Evolutionary conservation across 495 filamentous ascomycete species (phyloP), one percentile per base, ranked within the genome.

Genomic region (Aspergillus olivimuriae): DNA sequence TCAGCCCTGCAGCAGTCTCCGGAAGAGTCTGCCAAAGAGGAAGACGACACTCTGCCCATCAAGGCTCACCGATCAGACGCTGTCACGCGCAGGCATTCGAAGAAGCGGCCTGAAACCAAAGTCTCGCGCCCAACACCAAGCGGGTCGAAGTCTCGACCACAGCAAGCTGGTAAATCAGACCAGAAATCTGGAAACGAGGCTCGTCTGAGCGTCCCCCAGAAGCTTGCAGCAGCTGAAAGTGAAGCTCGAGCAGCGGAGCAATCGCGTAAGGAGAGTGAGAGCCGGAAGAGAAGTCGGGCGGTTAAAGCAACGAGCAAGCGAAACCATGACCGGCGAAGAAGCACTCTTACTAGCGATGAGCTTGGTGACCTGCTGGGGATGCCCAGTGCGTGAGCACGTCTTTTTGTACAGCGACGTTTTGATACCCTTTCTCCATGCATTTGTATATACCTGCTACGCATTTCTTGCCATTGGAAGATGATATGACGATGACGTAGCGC

Each of bases 271-370:
- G 66, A 75, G 43, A 62, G 60, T 23, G 63, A 69, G 43, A 63
- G 61, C n/a, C 60, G 59, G 28, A 68, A 67, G 44, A 60, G 58
- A 62, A 77, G 63, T 56, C 70, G 53, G 21, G 53, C 51, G 47
- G 64, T 48, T 36, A 72, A 68, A 51, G 47, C 50, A 31, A 58
- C 56, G 30, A 69, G 56, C 52, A 67, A 57, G 68, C 61, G 56
- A 61, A 65, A 56, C 53, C 59, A 41, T 31, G 75, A 69, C 35
- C 69, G 84, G 39, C 66, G 84, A 52, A 64, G 84, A 33, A 87
- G 83, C 45, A 87, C 84, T 6, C 65, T 89, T 0, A 84, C 78
- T 17, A 78, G 75, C n/a, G 81, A 81, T 66, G 84, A 89, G 51
- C 52, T 87, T 35, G 80, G 84, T 41, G 77, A 79, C 34, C 60